Percentiles rank a stretch among this genome's conserved stretches.
Conservation (phyloP, 2,329 filamentous ascomycete species). For the Kalaharituber pfeilii region DNA sequence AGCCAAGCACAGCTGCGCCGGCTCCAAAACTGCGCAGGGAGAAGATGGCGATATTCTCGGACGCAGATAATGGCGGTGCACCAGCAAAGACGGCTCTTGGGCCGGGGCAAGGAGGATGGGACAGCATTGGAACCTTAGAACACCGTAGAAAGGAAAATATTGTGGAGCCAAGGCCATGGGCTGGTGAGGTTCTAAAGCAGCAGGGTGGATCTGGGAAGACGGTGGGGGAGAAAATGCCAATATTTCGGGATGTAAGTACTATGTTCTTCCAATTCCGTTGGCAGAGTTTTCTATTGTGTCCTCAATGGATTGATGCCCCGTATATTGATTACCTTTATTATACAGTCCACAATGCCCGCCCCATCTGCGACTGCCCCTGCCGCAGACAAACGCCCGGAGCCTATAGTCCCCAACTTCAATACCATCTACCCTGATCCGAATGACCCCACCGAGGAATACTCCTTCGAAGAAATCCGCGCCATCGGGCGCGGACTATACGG, state of each 20-base stretch:
- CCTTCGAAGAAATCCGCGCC: constrained; percentile 79
- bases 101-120: constrained; percentile 58
- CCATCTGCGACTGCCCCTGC: constrained; percentile 29
- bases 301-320: no score
- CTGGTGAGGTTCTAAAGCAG: constrained; percentile 64
- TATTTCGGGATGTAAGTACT: constrained; percentile 58
- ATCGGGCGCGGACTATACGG: constrained; percentile 49
- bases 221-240: constrained; percentile 37
- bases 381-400: constrained; percentile 50
- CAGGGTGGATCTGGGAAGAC: constrained; percentile 53
- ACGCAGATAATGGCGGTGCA: constrained; percentile 40
- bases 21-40: constrained; percentile 45
- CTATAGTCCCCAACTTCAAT: constrained; percentile 58
- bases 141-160: constrained; percentile 90
- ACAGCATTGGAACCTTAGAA: constrained; percentile 69
- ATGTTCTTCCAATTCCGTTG: no score
- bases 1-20: constrained; percentile 28
- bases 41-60: constrained; percentile 85
- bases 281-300: no score
- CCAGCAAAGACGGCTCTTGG: constrained; percentile 36
- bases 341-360: no score
- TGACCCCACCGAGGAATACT: constrained; percentile 15
- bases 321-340: no score
- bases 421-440: constrained; percentile 2
- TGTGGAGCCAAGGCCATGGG: constrained; percentile 75